phyloP scores from a whole-genome alignment of 129 eudicot species.

The Escallonia rubra region DNA sequence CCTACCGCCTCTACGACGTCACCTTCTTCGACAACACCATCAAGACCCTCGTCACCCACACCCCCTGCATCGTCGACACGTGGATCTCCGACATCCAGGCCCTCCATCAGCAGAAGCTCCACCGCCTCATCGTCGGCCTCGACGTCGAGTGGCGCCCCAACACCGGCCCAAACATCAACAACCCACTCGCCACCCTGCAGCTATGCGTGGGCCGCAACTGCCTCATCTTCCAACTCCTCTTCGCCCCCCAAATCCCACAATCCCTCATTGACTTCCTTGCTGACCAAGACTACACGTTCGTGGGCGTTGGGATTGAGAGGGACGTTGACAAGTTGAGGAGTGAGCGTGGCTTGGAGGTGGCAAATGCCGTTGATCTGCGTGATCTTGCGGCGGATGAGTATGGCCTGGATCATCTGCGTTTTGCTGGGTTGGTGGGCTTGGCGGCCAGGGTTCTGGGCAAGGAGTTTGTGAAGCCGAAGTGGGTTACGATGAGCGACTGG shows the following conservation, averaged over 20 bases:
- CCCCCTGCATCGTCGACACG: slow-evolving; percentile 8
- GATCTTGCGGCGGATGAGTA: slow-evolving; percentile 2
- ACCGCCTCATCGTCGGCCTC: slow-evolving; percentile 32
- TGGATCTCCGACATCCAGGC: slow-evolving; percentile 6
- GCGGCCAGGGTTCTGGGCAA: slow-evolving; percentile 11
- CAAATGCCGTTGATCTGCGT: slow-evolving; percentile 21
- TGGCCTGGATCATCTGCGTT: neutral
- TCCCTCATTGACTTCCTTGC: slow-evolving; percentile 21
- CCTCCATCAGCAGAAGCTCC: neutral
- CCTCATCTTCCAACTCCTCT: slow-evolving; percentile 36
- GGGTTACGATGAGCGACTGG: slow-evolving; percentile 25
- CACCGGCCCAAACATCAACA: neutral
- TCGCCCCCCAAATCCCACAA: slow-evolving; percentile 1
- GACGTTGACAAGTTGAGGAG: slow-evolving; percentile 23
- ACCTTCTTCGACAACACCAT: slow-evolving; percentile 1
- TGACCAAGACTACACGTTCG: slow-evolving; percentile 20
- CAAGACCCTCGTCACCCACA: slow-evolving; percentile 9
- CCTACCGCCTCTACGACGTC: slow-evolving; percentile 8
- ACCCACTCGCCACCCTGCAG: slow-evolving; percentile 35
- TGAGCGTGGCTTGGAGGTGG: slow-evolving; percentile 8
- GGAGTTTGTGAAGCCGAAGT: slow-evolving; percentile 15
- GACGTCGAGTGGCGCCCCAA: slow-evolving; percentile 27
- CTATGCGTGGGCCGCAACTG: slow-evolving; percentile 35
- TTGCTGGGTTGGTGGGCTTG: slow-evolving; percentile 6
- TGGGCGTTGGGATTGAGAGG: slow-evolving; percentile 17